These are phyloP conservation scores for Chlorociboria aeruginascens DNA, from an alignment of 495 filamentous ascomycete species.

Conservation along the genomic window DNA sequence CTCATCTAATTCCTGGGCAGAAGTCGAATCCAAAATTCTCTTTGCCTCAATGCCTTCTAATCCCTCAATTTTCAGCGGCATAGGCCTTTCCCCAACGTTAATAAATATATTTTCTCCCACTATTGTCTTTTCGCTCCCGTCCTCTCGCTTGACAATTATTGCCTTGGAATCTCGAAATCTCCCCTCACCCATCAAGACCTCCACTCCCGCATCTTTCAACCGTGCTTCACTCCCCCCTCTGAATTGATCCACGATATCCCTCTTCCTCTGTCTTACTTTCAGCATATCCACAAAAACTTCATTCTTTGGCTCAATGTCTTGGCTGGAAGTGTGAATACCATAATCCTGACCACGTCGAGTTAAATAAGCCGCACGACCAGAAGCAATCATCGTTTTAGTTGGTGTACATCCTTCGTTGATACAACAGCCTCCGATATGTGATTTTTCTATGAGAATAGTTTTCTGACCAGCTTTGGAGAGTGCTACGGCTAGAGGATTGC, in stretches of 20 bases:
- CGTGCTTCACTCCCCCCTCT: constrained; percentile 30
- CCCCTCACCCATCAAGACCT: constrained; percentile 34
- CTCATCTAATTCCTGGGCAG: constrained; percentile 29
- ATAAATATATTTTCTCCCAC: constrained; percentile 32
- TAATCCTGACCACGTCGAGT: constrained; percentile 29
- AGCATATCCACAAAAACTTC: constrained; percentile 29
- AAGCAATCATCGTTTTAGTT: constrained; percentile 41
- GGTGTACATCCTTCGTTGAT: constrained; percentile 45
- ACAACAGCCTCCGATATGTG: constrained; percentile 37
- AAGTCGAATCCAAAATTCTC: constrained; percentile 34
- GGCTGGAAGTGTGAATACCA: constrained; percentile 22
- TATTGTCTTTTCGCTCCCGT: constrained; percentile 18
- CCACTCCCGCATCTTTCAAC: constrained; percentile 26
- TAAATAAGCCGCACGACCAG: constrained; percentile 33
- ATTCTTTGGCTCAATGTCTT: background rate
- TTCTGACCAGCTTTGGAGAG: constrained; percentile 29
- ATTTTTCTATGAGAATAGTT: constrained; percentile 30
- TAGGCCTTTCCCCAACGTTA: constrained; percentile 33
- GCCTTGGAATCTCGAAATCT: constrained; percentile 24
- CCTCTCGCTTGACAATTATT: constrained; percentile 20
- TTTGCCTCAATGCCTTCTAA: constrained; percentile 20
- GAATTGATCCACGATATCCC: constrained; percentile 39
- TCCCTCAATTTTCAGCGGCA: constrained; percentile 22
- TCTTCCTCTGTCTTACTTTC: constrained; percentile 36
- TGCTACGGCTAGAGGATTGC: constrained; percentile 33